phyloP scores from a whole-genome alignment of 768 basidiomycete species.

The Amanita phalloides region DNA sequence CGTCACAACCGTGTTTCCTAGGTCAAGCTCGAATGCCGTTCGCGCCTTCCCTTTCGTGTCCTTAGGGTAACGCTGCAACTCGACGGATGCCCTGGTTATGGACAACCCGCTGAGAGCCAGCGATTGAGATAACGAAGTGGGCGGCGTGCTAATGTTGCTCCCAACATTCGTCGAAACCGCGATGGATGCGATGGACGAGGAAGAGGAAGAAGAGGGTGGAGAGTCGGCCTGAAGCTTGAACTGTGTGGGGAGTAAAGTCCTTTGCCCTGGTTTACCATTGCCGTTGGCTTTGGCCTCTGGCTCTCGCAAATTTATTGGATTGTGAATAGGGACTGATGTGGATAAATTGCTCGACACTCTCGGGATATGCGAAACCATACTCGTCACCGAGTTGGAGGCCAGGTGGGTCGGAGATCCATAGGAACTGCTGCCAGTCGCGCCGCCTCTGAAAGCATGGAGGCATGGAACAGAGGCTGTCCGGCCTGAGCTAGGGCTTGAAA shows the following conservation, averaged over 20 bases:
- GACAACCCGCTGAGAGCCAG: constrained; percentile 33
- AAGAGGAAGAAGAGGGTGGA: constrained; percentile 39
- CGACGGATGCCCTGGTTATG: constrained; percentile 16
- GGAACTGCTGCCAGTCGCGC: constrained; percentile 24
- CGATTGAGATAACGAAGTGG: constrained; percentile 41
- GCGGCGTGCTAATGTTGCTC: constrained; percentile 43
- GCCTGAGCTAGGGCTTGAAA: constrained; percentile 44
- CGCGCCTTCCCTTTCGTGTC: constrained; percentile 23
- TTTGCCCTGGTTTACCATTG: not conserved
- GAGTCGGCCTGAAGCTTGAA: constrained; percentile 6
- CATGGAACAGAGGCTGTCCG: constrained; percentile 19
- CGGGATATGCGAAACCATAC: constrained; percentile 28
- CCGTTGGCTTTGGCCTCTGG: not conserved
- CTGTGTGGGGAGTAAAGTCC: constrained; percentile 7
- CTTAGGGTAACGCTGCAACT: not conserved
- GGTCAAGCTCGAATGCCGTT: constrained; percentile 17
- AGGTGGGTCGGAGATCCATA: constrained; percentile 32
- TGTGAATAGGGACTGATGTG: constrained; percentile 13
- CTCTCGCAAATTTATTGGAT: not conserved
- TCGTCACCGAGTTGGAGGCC: constrained; percentile 19
- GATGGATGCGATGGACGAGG: constrained; percentile 39
- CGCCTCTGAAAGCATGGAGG: constrained; percentile 16
- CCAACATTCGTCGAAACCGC: constrained; percentile 24
- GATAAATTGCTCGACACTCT: constrained; percentile 30
- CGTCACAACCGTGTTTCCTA: constrained; percentile 22